Base-by-base conservation (phyloP, 2,329 filamentous ascomycete species). In the Neobulgaria alba region DNA sequence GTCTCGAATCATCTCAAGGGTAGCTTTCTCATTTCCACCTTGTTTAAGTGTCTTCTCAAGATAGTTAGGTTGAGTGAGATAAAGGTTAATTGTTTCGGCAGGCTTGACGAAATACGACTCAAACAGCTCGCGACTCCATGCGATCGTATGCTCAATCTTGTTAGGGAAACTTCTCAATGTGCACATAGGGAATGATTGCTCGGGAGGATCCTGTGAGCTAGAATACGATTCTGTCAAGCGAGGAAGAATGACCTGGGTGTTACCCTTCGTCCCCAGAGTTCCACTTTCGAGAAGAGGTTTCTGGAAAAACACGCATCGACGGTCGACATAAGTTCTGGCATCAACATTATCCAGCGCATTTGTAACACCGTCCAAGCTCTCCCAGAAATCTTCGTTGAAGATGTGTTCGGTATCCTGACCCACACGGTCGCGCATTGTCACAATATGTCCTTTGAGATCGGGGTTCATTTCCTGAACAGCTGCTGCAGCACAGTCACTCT, bases 141-240 rank as follows among this genome's bases (percentile, higher is more conserved):
- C 92, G 61, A 98, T 98, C 1, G 92, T 96, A 64, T 98, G 92
- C 67, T 98, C 89, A 56, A 98, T 98, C 57, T 83, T 83, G 72
- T 98, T 98, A 44, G 92, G 92, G 72, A 98, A 98, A 64, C 89
- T 95, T 59, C 86, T 79, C 47, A 98, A 74, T 4, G 92, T 96
- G 64, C 92, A 98, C 89, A 96, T 96, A 1, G 92, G 92, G 73
- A 98, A 96, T 1, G 92, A 94, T 68, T 95, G 88, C 72, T 98
- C 93, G 0, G 92, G 92, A 1, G 92, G 92, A 61, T 98, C 93
- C 61, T 95, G 90, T 15, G 92, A 96, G 57, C 82, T 87, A 1
- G 92, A 95, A 68, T 98, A 98, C 1, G 92, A 96, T 64, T 98
- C 93, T 1, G 92, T 96, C 49, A 95, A 68, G 54, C 79, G 76